Base-by-base conservation (phyloP, 2,329 filamentous ascomycete species). In the Fonsecaea pedrosoi region DNA sequence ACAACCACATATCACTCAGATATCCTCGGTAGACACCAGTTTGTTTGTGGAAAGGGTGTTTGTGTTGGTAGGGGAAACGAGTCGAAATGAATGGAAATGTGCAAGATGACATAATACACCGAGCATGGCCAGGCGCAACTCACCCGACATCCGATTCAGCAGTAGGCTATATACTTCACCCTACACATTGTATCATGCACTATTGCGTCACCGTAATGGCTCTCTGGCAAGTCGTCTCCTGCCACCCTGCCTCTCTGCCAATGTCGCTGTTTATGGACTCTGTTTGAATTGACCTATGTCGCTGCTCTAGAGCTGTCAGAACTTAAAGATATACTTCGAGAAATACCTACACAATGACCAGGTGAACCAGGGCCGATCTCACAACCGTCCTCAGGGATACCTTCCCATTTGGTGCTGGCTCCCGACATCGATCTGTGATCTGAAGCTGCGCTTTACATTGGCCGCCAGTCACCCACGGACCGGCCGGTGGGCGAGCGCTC, bases 391-490 rank as follows among this genome's bases (percentile, higher is more conserved):
- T 34, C 18, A 30, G 32, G 48, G 53, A 61, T 38, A 54, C 21
- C 42, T 48, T 60, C 57, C 40, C 32, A n/a, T 15, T 50, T 50
- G 6, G 59, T 32, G 34, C 59, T 61, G 45, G 48, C 4, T 5
- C 34, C 45, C 32, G 48, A 61, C 12, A 54, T 61, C 45, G 59
- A 61, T 54, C 48, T 38, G 35, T 61, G 9, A 54, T 54, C 48
- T 38, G 25, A 50, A 40, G 59, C 32, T 42, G 37, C 48, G 13
- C 9, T 37, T 18, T 35, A 30, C 40, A 45, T 45, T 45, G n/a
- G 40, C 40, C 40, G 18, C 38, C 40, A 50, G 45, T 30, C 45
- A 30, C 21, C 45, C 45, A 21, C 45, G 18, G 30, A 5, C 30
- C 30, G 30, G 30, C 30, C 30, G 30, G 30, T 32, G 30, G 59